Conservation (phyloP, 306 rosid genomes). For the Acacia confusa region DNA sequence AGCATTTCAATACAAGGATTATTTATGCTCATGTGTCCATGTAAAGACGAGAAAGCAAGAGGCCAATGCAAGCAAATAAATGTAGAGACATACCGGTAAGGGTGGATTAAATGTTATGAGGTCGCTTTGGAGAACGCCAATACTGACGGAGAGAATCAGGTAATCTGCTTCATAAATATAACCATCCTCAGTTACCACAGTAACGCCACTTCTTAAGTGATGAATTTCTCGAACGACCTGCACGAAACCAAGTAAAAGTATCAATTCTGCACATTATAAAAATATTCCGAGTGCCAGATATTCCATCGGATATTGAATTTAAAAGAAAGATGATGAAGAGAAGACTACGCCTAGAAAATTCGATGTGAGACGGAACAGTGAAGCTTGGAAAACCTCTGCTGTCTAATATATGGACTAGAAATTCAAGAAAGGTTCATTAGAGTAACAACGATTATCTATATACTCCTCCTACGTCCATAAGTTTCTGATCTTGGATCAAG, state of each 20-base stretch:
- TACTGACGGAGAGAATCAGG: conserved; percentile 84
- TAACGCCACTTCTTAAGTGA: conserved; percentile 81
- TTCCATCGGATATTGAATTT: not conserved
- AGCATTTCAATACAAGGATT: not conserved
- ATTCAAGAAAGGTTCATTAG: not conserved
- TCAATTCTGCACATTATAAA: not conserved
- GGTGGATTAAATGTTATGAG: conserved; percentile 81
- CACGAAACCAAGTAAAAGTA: conserved; percentile 40
- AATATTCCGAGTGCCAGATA: not conserved
- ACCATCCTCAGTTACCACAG: conserved; percentile 88
- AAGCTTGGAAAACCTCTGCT: conserved; percentile 26
- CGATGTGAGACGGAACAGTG: conserved; percentile 10
- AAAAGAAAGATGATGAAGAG: not conserved
- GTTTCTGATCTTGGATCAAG: conserved; percentile 34
- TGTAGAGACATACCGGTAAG: conserved; percentile 66
- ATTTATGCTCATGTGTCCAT: not conserved
- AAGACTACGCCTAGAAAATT: not conserved
- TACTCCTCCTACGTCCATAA: not conserved
- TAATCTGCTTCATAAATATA: conserved; percentile 74
- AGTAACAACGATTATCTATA: not conserved
- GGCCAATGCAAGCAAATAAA: not conserved
- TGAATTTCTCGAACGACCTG: conserved; percentile 92
- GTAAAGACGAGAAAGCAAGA: not conserved
- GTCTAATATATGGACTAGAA: not conserved
- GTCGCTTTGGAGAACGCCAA: conserved; percentile 93